Percentiles rank a stretch among this genome's conserved stretches.
Conservation (phyloP, 2,329 filamentous ascomycete species). For the Paecilomyces sp. region DNA sequence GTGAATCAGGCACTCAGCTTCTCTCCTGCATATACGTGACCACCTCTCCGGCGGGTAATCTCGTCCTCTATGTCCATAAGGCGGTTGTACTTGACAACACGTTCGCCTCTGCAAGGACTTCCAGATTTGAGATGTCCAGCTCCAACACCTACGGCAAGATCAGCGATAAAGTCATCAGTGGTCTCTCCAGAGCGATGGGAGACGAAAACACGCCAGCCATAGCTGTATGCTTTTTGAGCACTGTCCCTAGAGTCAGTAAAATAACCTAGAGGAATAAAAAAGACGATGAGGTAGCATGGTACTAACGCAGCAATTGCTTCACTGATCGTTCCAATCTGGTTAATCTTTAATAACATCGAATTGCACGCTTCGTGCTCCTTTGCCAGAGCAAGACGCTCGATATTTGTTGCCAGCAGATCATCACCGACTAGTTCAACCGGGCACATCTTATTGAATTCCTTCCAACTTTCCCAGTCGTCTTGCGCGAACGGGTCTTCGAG, state of each 20-base stretch:
- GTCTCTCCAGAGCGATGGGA: constrained; percentile 39
- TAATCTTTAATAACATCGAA: constrained; percentile 35
- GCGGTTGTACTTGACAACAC: constrained; percentile 39
- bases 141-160: constrained; percentile 31
- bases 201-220: constrained; percentile 38
- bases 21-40: background rate
- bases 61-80: constrained; percentile 38
- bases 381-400: constrained; percentile 25
- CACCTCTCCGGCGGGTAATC: background rate
- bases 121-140: constrained; percentile 37
- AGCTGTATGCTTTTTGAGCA: constrained; percentile 24
- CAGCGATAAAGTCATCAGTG: constrained; percentile 39
- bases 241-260: constrained; percentile 8
- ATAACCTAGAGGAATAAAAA: background rate
- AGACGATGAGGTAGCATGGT: background rate
- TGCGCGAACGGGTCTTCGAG: constrained; percentile 38
- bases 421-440: constrained; percentile 34
- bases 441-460: constrained; percentile 26
- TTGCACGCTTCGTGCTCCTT: constrained; percentile 33
- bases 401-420: constrained; percentile 35
- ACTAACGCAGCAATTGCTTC: constrained; percentile 34
- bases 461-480: constrained; percentile 33
- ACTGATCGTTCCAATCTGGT: constrained; percentile 37
- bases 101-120: constrained; percentile 34
- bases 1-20: background rate